phyloP scores from a whole-genome alignment of 495 filamentous ascomycete genomes.

The Viridothelium virens region DNA sequence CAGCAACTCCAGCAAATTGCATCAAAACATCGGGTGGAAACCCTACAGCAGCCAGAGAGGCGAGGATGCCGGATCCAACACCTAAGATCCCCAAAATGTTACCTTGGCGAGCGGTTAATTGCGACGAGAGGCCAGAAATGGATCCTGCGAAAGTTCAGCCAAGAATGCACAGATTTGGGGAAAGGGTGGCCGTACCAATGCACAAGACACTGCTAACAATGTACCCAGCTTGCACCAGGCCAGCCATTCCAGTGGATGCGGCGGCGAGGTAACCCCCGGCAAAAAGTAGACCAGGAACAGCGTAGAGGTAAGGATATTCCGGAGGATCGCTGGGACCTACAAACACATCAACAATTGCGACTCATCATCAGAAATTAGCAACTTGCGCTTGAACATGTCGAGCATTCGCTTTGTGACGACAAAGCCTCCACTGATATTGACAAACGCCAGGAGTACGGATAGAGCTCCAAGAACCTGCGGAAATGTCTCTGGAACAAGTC shows the following conservation, averaged over 20 bases:
- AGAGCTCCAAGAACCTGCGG: slow-evolving; percentile 67
- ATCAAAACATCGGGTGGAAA: slow-evolving; percentile 63
- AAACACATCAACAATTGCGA: slow-evolving; percentile 22
- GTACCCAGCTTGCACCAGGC: slow-evolving; percentile 73
- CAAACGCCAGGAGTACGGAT: slow-evolving; percentile 71
- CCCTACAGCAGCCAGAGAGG: slow-evolving; percentile 68
- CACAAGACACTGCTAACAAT: slow-evolving; percentile 70
- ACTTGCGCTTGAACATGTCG: slow-evolving; percentile 73
- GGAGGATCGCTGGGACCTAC: slow-evolving; percentile 63
- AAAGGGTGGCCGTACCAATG: slow-evolving; percentile 36
- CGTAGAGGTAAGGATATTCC: slow-evolving; percentile 78
- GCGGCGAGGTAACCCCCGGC: slow-evolving; percentile 69
- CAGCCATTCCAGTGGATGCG: slow-evolving; percentile 66
- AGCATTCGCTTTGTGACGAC: slow-evolving; percentile 82
- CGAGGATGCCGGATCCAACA: slow-evolving; percentile 67
- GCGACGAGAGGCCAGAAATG: slow-evolving; percentile 63
- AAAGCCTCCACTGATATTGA: slow-evolving; percentile 75
- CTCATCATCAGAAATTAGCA: not conserved
- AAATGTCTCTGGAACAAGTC: slow-evolving; percentile 55
- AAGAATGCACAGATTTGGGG: not conserved
- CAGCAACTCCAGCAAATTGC: slow-evolving; percentile 65
- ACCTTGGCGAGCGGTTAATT: slow-evolving; percentile 67
- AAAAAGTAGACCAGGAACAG: slow-evolving; percentile 63
- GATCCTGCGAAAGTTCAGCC: slow-evolving; percentile 37
- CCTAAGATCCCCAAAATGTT: slow-evolving; percentile 76